Evolutionary conservation across 139 green algal genomes (phyloP), one percentile per base, ranked within the genome.

Genomic region (Asterochloris sp.): DNA sequence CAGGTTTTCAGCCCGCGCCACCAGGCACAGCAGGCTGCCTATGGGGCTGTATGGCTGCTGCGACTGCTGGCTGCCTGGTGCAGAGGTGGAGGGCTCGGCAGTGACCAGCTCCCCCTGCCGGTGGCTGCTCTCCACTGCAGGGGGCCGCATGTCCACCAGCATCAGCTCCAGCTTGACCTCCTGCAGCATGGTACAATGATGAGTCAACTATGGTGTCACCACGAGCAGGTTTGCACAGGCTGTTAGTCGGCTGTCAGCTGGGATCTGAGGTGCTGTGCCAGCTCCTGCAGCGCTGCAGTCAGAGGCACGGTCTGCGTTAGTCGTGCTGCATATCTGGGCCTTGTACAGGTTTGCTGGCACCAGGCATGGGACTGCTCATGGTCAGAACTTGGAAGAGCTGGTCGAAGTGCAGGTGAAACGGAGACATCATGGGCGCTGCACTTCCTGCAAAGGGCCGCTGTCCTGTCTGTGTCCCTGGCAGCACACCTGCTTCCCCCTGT

Each of bases 131-230:
- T 38, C 24, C 27, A 24, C 38, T 62, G 16, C 17, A 28, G 16
- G 24, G 12, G 21, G 11, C 28, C 13, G 0, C 61, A 26, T 29
- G 23, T 66, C 78, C 62, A 82, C 13, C 13, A 82, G 78, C 78
- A 74, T 82, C 78, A 82, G 63, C 62, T 82, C 78, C 26, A 82
- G 62, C 12, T 23, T 74, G 10, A 82, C 11, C 47, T 82, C 78
- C 78, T 82, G 78, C 28, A 63, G 1, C 69, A 21, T 60, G 15
- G 0, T 63, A 11, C 0, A 26, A 26, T 26, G 12, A 75, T 29
- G 69, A 75, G 29, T 4, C 14, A 13, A 69, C 15, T 69, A 69
- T 69, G 14, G 15, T 14, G 15, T 69, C 15, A 69, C 64, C 14
- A 16, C 64, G 16, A 47, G 69, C 69, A 76, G 69, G 69, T 54